Evolutionary conservation across 2,329 filamentous ascomycete species (phyloP), one percentile per base, ranked within the genome.

Genomic region (Colletotrichum tropicale): DNA sequence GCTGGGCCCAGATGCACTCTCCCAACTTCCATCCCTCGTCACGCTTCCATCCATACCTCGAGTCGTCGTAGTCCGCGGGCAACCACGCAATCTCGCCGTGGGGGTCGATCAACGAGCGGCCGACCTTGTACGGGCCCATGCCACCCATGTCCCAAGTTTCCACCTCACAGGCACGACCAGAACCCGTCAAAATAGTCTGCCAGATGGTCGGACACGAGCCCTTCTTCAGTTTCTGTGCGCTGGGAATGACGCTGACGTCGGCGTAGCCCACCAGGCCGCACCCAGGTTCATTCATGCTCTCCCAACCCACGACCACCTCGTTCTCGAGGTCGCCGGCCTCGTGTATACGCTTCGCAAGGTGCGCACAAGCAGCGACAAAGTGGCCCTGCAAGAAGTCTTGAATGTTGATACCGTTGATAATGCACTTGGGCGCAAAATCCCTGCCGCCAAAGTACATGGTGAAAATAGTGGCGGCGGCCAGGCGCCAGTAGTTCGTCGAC

Each of bases 1-100:
- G 96, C 81, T 98, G 96, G 5, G 97, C 96, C 97, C 97, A 99
- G 55, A 99, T 84, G 81, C 97, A 98, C 84, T 98, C 92, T n/a
- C 97, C 97, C 21, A 99, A 87, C 83, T 93, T 96, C 97, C 97
- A 99, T 9, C 89, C 93, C 1, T 94, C 90, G 81, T 98, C 95
- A 78, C 97, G 92, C 82, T 94, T 96, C 93, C 95, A 99, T 43
- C 95, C 95, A 83, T 99, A 99, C 78, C 92, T 91, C 15, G 91
- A 93, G 79, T 99, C 97, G 80, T 98, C 94, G 82, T 96, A 95
- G 74, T 92, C 93, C n/a, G 87, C 87, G 3, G 95, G 92, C 28
- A 99, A 85, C 97, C 97, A 99, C 1, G 94, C 95, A 28, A 88
- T 91, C 80, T 94, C 93, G 21, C 96, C 97, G 81, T 96, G 93